A percentile compares a stretch with the other conserved stretches of the same genome.
Evolutionary conservation across 2,329 filamentous ascomycete species (phyloP).

Genomic region (Paramyrothecium sp.): DNA sequence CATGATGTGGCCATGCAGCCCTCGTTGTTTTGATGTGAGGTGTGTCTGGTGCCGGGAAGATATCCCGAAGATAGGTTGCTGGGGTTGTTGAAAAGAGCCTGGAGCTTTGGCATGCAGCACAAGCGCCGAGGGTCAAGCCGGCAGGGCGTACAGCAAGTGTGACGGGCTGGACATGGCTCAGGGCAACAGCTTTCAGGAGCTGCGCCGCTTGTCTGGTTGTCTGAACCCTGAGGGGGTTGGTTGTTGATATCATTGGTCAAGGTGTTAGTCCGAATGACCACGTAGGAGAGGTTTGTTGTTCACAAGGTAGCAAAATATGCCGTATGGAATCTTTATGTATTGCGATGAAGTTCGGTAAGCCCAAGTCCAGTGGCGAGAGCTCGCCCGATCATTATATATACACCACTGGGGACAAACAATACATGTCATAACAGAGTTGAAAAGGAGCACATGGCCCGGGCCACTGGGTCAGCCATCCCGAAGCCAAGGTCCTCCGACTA

Average conservation of each 20-base stretch:
- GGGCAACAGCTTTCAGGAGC: neutral
- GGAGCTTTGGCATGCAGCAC: constrained; percentile 12
- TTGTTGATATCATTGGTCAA: neutral
- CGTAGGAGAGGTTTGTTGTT: neutral
- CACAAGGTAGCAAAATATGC: neutral
- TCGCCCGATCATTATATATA: neutral
- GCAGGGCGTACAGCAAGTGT: neutral
- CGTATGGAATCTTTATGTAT: neutral
- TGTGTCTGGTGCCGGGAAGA: constrained; percentile 63
- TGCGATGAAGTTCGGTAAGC: neutral
- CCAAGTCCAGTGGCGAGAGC: neutral
- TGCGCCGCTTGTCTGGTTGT: neutral
- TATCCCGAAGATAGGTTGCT: constrained; percentile 47
- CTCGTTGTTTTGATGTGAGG: constrained; percentile 60
- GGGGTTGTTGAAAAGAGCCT: constrained; percentile 51
- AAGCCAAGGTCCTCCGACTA: neutral
- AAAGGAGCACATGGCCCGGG: neutral
- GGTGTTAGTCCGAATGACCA: neutral
- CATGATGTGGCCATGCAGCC: constrained; percentile 68
- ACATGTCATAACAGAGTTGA: neutral
- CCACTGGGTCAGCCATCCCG: neutral
- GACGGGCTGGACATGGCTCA: neutral
- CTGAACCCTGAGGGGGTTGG: neutral
- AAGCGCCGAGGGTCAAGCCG: constrained; percentile 10
- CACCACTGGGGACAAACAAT: neutral